Conservation (phyloP, 2,329 filamentous ascomycete genomes). For the Cladophialophora chaetospira region DNA sequence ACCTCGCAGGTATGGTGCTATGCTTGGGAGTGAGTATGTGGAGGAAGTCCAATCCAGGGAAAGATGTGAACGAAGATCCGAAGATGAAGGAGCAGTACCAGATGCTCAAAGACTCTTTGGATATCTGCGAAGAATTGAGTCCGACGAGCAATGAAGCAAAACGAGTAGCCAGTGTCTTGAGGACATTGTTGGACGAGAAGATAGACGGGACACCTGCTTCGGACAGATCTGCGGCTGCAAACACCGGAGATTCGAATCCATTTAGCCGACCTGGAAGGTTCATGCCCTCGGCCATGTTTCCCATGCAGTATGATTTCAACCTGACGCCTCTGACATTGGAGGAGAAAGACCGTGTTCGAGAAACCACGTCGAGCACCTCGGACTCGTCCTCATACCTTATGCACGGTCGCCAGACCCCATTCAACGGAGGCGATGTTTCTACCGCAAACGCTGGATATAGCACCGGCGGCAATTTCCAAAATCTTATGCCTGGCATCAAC, state of each 20-base stretch:
- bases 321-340: constrained; percentile 5
- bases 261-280: not conserved
- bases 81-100: constrained; percentile 13
- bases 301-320: constrained; percentile 15
- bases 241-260: not conserved
- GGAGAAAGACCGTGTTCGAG: not conserved
- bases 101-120: constrained; percentile 25
- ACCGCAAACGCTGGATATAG: not conserved
- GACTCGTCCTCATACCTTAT: not conserved
- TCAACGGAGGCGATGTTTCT: not conserved
- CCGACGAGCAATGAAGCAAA: constrained; percentile 29
- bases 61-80: constrained; percentile 27
- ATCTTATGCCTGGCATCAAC: constrained; percentile 7
- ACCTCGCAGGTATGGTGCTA: constrained; percentile 63
- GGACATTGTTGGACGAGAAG: constrained; percentile 16
- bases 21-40: constrained; percentile 47
- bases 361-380: not conserved
- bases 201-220: not conserved
- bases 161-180: constrained; percentile 29
- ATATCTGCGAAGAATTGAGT: constrained; percentile 30
- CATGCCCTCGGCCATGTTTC: constrained; percentile 9
- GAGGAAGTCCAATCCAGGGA: constrained; percentile 22
- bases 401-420: not conserved
- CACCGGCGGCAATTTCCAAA: not conserved
- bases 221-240: not conserved